Base-by-base conservation (phyloP, 2,329 filamentous ascomycete species). In the Cladosporium halotolerans region DNA sequence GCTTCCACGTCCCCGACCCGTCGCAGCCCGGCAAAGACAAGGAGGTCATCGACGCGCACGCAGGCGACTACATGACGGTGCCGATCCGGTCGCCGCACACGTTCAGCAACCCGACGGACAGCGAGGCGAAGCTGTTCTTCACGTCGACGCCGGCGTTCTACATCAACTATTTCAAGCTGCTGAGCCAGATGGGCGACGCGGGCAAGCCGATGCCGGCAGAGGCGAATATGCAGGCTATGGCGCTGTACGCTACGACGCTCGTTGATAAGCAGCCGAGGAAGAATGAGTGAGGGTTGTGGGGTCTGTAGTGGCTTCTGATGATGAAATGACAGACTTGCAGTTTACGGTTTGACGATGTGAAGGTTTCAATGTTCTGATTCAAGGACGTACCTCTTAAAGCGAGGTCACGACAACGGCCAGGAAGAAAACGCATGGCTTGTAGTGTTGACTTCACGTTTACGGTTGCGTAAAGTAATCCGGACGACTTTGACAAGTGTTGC, bases 91-190 rank as follows among this genome's bases (percentile, higher is more conserved):
- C 75, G 10, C 78, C 79, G 9, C 78, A 82, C 61, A 80, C 76
- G 0, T 82, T 83, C 64, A 73, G 68, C 47, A 82, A 82, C 53
- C 76, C 79, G 0, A 75, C 73, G 41, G 74, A 79, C 45, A 71
- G 77, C 58, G 77, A 79, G 56, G 75, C 77, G 3, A 73, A 72
- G 57, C 78, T 82, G 62, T 74, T 80, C 69, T 81, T 80, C 62
- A 82, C 79, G 0, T 78, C 73, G 54, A 81, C 77, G 19, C 79
- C 79, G 0, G 75, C 75, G 2, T 80, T 78, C 58, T 81, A 80
- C 59, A 77, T 81, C 57, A 76, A 79, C 54, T 81, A 81, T 60
- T 81, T 82, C 66, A 78, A 77, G 67, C 66, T 79, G 41, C 59
- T 81, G 60, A 69, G 72, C 9, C 68, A 71, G 59, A 62, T 79